Conservation (phyloP, 2,329 filamentous ascomycete genomes). For the Fusarium chuoi region DNA sequence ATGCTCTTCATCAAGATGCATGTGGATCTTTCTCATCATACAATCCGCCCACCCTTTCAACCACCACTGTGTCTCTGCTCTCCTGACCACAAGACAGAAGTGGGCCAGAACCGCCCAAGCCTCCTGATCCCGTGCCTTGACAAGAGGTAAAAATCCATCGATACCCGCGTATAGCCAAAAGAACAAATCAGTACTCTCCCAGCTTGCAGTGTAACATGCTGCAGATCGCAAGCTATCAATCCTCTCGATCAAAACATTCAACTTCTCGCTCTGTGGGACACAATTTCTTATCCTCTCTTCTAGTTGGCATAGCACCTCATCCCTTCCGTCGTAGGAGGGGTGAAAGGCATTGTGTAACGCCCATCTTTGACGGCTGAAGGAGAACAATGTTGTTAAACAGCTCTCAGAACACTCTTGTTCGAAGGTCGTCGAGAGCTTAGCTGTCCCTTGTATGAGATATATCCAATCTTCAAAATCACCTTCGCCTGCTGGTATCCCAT, state of each 20-base stretch:
- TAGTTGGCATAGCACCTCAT: background rate
- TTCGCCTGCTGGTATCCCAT: background rate
- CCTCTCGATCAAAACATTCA: background rate
- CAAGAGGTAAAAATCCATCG: background rate
- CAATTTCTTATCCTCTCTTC: background rate
- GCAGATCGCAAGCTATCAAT: background rate
- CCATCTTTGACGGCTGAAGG: background rate
- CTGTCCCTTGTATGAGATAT: background rate
- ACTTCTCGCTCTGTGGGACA: background rate
- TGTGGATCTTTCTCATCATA: background rate
- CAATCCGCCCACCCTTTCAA: background rate
- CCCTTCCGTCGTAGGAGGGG: background rate
- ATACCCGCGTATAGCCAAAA: background rate
- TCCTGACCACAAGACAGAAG: background rate
- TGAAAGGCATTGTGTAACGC: background rate
- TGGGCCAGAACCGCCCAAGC: background rate
- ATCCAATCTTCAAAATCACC: constrained; percentile 3
- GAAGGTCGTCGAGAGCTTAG: background rate
- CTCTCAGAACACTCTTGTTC: background rate
- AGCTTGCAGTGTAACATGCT: background rate
- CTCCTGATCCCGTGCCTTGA: background rate
- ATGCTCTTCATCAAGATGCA: background rate
- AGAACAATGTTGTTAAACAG: background rate
- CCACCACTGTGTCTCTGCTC: background rate
- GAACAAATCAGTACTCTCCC: background rate